Base-by-base conservation (phyloP, 83 land plant species). In the Picea engelmannii region DNA sequence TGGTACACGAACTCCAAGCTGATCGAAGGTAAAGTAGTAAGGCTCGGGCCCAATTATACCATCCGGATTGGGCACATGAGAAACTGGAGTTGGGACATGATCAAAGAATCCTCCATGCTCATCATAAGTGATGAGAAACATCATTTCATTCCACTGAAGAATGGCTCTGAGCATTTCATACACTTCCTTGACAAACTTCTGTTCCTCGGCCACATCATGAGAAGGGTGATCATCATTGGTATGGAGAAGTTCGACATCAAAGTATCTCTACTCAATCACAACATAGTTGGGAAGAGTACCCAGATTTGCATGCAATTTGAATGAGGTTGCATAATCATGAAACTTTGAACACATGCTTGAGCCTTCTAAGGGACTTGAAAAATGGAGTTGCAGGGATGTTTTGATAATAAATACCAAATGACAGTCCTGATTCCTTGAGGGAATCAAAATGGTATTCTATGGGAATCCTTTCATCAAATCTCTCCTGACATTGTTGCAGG, bases 51-150 rank as follows among this genome's bases (percentile, higher is more conserved):
- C 99, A 59, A 86, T 68, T 49, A 97, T 84, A 11, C 99, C 99
- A 85, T 97, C 99, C 0, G 99, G 99, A 84, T 83, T 95, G 9
- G 99, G 99, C 31, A 97, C 98, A 18, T 89, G 86, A 3, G 82
- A n/a, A 42, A 92, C 93, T 0, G 99, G 99, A 4, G 99, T 97
- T 12, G 99, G 93, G 58, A 95, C 99, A 83, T 97, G 99, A 76
- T 97, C 99, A 77, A 94, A 97, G 79, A 95, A 97, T 47, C 99
- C 99, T 17, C 99, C 99, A 68, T 97, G 99, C 87, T 97, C 99
- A 82, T 97, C 99, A 67, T 97, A 97, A 6, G 99, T 97, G 73
- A 97, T 94, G 71, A 97, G 42, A 35, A 97, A 77, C 84, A 94
- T 91, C 87, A 85, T 92, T 71, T 92, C 95, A 21, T 97, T 92